phyloP scores from a whole-genome alignment of 2,329 filamentous ascomycete genomes.

The Fusarium musae region DNA sequence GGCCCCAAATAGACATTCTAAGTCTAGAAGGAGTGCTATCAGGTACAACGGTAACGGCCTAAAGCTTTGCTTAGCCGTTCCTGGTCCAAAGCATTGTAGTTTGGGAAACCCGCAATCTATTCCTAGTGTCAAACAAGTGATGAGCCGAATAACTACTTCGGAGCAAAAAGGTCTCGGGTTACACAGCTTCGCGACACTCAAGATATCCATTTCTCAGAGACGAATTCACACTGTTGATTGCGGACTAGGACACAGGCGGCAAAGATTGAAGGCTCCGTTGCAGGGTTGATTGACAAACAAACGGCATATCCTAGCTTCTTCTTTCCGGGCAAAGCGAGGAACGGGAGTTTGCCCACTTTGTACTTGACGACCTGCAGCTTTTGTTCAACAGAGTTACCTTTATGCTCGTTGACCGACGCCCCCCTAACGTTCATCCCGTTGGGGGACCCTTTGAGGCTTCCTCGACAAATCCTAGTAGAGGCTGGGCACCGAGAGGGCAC shows the following conservation, averaged over 20 bases:
- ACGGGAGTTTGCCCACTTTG: constrained; percentile 24
- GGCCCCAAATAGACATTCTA: constrained; percentile 6
- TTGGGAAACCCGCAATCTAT: constrained; percentile 30
- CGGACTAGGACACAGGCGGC: constrained; percentile 24
- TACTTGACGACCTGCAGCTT: constrained; percentile 35
- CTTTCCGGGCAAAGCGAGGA: constrained; percentile 24
- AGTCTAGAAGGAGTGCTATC: neutral
- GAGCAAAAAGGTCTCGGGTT: constrained; percentile 35
- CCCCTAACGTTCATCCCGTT: constrained; percentile 28
- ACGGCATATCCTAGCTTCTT: constrained; percentile 28
- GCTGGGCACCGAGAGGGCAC: constrained; percentile 27
- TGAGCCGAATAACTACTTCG: constrained; percentile 33
- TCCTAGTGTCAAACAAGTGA: constrained; percentile 34
- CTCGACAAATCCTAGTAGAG: constrained; percentile 24
- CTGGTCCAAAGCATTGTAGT: constrained; percentile 27
- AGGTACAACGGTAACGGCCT: constrained; percentile 18
- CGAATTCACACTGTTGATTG: constrained; percentile 29
- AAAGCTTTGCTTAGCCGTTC: constrained; percentile 14
- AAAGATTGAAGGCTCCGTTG: constrained; percentile 25
- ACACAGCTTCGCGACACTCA: constrained; percentile 36
- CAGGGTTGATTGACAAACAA: constrained; percentile 38
- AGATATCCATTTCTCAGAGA: constrained; percentile 30
- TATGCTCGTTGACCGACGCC: constrained; percentile 42
- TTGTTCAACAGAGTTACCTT: constrained; percentile 37
- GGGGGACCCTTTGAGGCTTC: constrained; percentile 34